Evolutionary conservation across 352 stramenopile species (phyloP).

Genomic region (Phytophthora syringae): DNA sequence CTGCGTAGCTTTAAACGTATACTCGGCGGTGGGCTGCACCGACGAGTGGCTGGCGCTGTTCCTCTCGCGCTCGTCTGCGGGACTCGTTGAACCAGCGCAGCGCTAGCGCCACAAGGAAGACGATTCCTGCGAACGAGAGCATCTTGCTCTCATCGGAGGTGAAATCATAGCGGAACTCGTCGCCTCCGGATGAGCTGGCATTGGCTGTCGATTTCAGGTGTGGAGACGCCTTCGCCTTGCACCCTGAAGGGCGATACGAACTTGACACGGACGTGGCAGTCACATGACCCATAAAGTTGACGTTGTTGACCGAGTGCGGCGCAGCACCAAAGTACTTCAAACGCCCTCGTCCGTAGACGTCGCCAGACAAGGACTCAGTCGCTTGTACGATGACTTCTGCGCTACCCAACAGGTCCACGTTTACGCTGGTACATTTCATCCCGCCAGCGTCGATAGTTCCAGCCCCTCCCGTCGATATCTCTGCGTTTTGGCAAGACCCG

Average conservation of each 20-base stretch:
- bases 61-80: conserved; percentile 23
- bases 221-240: conserved; percentile 6
- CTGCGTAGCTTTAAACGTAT: conserved; percentile 15
- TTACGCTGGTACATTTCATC: conserved; percentile 23
- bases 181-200: background rate
- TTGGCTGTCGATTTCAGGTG: background rate
- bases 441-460: conserved; percentile 27
- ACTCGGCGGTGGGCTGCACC: conserved; percentile 9
- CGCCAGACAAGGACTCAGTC: conserved; percentile 21
- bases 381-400: conserved; percentile 35
- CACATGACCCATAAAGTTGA: conserved; percentile 29
- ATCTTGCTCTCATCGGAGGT: conserved; percentile 18
- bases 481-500: conserved; percentile 17
- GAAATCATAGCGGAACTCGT: conserved; percentile 6
- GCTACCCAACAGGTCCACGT: conserved; percentile 30
- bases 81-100: conserved; percentile 38
- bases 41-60: conserved; percentile 25
- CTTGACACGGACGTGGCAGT: conserved; percentile 2
- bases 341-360: conserved; percentile 29
- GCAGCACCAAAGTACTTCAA: conserved; percentile 20
- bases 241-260: conserved; percentile 19
- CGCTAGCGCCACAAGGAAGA: conserved; percentile 25
- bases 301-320: conserved; percentile 28
- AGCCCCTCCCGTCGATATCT: conserved; percentile 16
- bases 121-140: conserved; percentile 7